Percentiles rank a stretch among this genome's conserved stretches.
Conservation (phyloP, 163 green algal genomes). For the Prototheca stagnorum region DNA sequence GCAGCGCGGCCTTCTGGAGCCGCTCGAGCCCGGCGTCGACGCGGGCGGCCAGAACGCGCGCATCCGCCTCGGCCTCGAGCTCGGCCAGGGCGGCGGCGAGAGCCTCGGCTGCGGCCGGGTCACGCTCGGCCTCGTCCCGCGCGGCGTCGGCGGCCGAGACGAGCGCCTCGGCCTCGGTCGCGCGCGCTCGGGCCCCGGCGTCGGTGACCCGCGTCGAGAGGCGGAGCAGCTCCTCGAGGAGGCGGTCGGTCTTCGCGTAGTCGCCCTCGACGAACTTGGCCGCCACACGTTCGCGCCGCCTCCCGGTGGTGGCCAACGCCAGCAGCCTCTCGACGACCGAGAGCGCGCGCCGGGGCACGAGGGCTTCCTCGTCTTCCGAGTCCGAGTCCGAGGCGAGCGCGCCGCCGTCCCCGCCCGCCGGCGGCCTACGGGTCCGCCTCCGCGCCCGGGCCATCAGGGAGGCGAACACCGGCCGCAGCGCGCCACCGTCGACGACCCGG, state of each 20-base stretch:
- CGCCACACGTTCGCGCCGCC: slow-evolving; percentile 38
- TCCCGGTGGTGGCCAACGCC: slow-evolving; percentile 6
- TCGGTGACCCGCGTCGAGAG: no score
- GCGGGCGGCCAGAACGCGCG: slow-evolving; percentile 40
- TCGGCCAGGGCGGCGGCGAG: slow-evolving; percentile 10
- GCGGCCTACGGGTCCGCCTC: no score
- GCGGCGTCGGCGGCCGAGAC: slow-evolving; percentile 30
- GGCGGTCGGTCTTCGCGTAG: slow-evolving; percentile 85
- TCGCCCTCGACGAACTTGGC: slow-evolving; percentile 94
- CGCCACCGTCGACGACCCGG: no score
- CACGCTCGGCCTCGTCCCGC: neutral
- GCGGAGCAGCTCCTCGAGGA: slow-evolving; percentile 78
- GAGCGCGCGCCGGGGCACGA: slow-evolving; percentile 38
- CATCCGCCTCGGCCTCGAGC: slow-evolving; percentile 36
- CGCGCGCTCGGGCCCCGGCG: no score
- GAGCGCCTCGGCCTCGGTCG: slow-evolving; percentile 21
- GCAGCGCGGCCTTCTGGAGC: slow-evolving; percentile 51
- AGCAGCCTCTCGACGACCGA: slow-evolving; percentile 51
- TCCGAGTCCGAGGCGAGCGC: slow-evolving; percentile 34
- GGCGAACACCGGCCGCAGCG: slow-evolving; percentile 58
- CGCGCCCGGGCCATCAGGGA: slow-evolving; percentile 92
- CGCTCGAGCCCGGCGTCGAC: slow-evolving; percentile 66
- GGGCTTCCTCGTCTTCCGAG: slow-evolving; percentile 59
- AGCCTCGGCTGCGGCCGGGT: neutral
- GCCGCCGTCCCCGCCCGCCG: no score